Evolutionary conservation across 371 early-diverging fungal species (phyloP), one percentile per base, ranked within the genome.

Genomic region (Smittium culicis): DNA sequence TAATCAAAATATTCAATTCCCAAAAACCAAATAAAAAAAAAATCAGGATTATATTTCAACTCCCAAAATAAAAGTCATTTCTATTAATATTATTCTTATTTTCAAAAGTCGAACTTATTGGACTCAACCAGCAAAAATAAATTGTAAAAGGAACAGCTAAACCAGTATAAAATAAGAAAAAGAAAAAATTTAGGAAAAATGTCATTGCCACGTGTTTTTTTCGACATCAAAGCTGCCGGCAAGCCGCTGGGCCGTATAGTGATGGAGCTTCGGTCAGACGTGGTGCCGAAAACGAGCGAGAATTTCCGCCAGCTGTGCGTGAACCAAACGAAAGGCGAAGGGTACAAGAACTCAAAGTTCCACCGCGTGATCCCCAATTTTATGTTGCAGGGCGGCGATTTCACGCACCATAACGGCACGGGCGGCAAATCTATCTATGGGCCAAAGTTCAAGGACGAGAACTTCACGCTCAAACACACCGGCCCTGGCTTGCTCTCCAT

Each of bases 331-430:
- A 89, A 71, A 87, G 91, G 31, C 74, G 83, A 54, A 87, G 96
- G 94, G 16, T 99, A 88, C 82, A 93, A 93, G 75, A 86, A 85
- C 70, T 85, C 88, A 70, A 75, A 82, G 34, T 98, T 99, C 80
- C 98, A 98, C 83, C 85, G 96, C 75, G 88, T 94, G 32, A 94
- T 94, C 72, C 90, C 91, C 77, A 88, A 91, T 61, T 99, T 99
- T 78, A 99, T 99, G 96, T 85, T 97, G 2, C 99, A 99, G 74
- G 99, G 99, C 34, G 99, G 99, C 27, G 99, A 99, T 76, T 94
- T 99, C 80, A 88, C 89, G 79, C 78, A 80, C 71, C 80, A 81
- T 77, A 85, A 99, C 79, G 99, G 99, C 55, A 96, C 98, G 8
- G 99, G 99, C 56, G 86, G 89, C 8, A 82, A 87, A 80, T 88